phyloP scores from a whole-genome alignment of 2,329 filamentous ascomycete species.

The Endoconidiophora polonica region DNA sequence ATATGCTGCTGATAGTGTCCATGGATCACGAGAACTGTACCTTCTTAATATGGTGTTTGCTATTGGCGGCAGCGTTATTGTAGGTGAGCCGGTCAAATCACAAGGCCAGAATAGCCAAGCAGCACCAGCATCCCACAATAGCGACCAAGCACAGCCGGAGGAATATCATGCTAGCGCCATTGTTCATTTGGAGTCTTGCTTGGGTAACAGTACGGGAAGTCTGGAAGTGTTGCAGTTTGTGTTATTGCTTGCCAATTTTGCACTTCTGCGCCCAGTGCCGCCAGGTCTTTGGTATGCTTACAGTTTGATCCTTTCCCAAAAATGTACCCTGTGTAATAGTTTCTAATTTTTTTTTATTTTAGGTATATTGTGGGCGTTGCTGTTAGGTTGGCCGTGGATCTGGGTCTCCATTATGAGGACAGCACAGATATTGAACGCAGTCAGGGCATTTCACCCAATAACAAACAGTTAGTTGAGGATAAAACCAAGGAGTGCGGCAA shows the following conservation, averaged over 20 bases:
- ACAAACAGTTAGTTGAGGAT: conserved; percentile 13
- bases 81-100: conserved; percentile 44
- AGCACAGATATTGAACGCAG: conserved; percentile 42
- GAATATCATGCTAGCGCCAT: conserved; percentile 94
- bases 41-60: conserved; percentile 94
- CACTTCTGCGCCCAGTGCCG: conserved; percentile 74
- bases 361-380: conserved; percentile 89
- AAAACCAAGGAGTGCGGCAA: conserved; percentile 37
- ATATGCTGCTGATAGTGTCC: conserved; percentile 51
- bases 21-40: conserved; percentile 70
- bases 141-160: conserved; percentile 57
- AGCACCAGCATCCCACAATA: conserved; percentile 14
- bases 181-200: conserved; percentile 72
- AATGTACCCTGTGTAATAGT: conserved; percentile 5
- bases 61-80: conserved; percentile 84
- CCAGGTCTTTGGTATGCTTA: conserved; percentile 62
- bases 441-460: conserved; percentile 18
- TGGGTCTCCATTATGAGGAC: conserved; percentile 87
- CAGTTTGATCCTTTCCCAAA: not conserved
- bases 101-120: conserved; percentile 22
- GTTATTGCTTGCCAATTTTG: conserved; percentile 76
- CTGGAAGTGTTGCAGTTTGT: conserved; percentile 91
- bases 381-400: conserved; percentile 73
- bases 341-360: conserved; percentile 9
- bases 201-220: conserved; percentile 73